Evolutionary conservation across 1,284 basidiomycete genomes (phyloP).

Genomic region (Thecaphora thlaspeos): DNA sequence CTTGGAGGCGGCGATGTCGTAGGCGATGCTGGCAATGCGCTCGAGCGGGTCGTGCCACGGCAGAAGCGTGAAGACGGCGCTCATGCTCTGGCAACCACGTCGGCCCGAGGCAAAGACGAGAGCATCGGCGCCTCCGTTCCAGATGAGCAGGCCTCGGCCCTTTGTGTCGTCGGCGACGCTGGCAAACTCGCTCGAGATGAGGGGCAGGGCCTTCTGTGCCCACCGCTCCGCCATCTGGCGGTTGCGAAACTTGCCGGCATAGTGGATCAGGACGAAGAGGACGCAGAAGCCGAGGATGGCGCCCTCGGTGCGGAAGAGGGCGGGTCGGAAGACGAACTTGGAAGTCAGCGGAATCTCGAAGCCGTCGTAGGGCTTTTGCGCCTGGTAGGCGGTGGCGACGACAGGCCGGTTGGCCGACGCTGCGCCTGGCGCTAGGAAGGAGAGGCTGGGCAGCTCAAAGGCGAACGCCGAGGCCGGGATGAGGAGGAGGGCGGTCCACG

Average conservation of each 20-base stretch:
- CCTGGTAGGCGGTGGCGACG: conserved; percentile 27
- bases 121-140: conserved; percentile 53
- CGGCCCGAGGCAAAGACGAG: conserved; percentile 53
- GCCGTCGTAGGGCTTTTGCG: conserved; percentile 30
- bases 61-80: conserved; percentile 39
- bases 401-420: conserved; percentile 7
- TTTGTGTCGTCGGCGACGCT: conserved; percentile 30
- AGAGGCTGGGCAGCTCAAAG: conserved; percentile 25
- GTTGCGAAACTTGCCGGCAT: conserved; percentile 40
- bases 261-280: conserved; percentile 40
- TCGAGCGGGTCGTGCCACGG: conserved; percentile 50
- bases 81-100: conserved; percentile 42
- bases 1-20: conserved; percentile 35
- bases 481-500: conserved; percentile 30
- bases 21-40: conserved; percentile 23
- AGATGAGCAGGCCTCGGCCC: conserved; percentile 29
- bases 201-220: conserved; percentile 25
- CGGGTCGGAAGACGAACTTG: conserved; percentile 32
- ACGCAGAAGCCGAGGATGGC: conserved; percentile 28
- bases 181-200: conserved; percentile 40
- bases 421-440: conserved; percentile 3
- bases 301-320: conserved; percentile 41
- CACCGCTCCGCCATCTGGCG: conserved; percentile 27
- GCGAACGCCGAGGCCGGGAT: conserved; percentile 12
- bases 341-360: conserved; percentile 20